Evolutionary conservation across 768 basidiomycete species (phyloP).

Genomic region (Agrocybe pediades): DNA sequence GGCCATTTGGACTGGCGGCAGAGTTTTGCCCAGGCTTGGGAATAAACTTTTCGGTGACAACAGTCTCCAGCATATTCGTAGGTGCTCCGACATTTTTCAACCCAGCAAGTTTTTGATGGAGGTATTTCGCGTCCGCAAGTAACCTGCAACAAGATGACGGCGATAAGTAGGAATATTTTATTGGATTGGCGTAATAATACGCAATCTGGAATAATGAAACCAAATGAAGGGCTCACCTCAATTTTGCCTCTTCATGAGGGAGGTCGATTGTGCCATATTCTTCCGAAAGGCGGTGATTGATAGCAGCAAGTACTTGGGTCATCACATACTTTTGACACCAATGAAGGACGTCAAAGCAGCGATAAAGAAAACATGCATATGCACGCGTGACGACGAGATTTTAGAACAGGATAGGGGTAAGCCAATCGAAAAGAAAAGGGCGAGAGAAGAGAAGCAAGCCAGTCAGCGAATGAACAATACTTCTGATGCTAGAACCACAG

Average conservation of each 20-base stretch:
- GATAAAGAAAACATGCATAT: too few relatives aligned
- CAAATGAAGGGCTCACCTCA: slow-evolving; percentile 54
- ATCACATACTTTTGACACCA: slow-evolving; percentile 98
- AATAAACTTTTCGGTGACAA: slow-evolving; percentile 80
- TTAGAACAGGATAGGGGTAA: background rate
- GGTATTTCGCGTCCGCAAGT: slow-evolving; percentile 73
- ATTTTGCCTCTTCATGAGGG: slow-evolving; percentile 81
- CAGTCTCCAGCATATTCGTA: slow-evolving; percentile 80
- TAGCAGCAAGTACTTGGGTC: slow-evolving; percentile 91
- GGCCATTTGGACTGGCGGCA: slow-evolving; percentile 9
- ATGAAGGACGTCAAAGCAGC: too few relatives aligned
- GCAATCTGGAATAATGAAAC: too few relatives aligned
- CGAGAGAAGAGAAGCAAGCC: slow-evolving; percentile 11
- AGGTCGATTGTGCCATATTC: slow-evolving; percentile 85
- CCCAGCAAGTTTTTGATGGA: slow-evolving; percentile 74
- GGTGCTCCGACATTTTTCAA: slow-evolving; percentile 75
- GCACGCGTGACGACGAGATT: too few relatives aligned
- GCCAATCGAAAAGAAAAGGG: slow-evolving; percentile 2
- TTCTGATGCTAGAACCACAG: slow-evolving; percentile 3
- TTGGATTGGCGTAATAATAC: too few relatives aligned
- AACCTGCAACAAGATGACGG: slow-evolving; percentile 49
- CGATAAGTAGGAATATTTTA: background rate
- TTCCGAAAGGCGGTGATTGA: slow-evolving; percentile 87
- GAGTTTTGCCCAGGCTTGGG: slow-evolving; percentile 32
- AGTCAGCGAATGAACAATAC: slow-evolving; percentile 3